Evolutionary conservation across 2,329 filamentous ascomycete species (phyloP).

Genomic region (Penicillium olsonii): DNA sequence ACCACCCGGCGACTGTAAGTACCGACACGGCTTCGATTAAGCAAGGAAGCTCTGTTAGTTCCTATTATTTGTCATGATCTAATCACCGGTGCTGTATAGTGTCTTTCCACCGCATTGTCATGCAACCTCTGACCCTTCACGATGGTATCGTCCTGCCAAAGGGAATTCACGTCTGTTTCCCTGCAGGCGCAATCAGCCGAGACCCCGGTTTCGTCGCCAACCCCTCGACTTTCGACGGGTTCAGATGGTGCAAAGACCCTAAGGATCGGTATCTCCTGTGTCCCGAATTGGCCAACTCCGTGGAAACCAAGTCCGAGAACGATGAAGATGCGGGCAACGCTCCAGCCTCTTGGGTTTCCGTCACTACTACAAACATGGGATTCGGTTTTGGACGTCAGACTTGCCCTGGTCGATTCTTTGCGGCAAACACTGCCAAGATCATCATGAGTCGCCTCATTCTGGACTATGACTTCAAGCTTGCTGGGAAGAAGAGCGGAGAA

Average conservation of each 20-base stretch:
- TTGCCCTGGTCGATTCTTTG: constrained; percentile 31
- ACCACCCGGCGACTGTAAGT: constrained; percentile 30
- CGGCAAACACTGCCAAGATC: constrained; percentile 24
- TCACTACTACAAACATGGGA: constrained; percentile 25
- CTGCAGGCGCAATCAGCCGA: constrained; percentile 30
- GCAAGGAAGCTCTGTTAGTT: neutral
- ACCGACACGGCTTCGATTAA: neutral
- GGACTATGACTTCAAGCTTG: constrained; percentile 34
- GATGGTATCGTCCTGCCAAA: constrained; percentile 26
- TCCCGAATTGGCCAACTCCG: neutral
- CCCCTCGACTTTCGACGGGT: constrained; percentile 27
- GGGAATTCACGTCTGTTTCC: constrained; percentile 31
- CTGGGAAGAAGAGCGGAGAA: constrained; percentile 11
- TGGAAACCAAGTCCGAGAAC: neutral
- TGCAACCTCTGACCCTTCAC: constrained; percentile 23
- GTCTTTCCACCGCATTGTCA: constrained; percentile 31
- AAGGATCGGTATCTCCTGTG: constrained; percentile 11
- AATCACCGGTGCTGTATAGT: constrained; percentile 17
- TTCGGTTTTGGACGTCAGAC: constrained; percentile 30
- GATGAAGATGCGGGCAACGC: neutral
- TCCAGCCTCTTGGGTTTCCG: constrained; percentile 20
- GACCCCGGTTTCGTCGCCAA: constrained; percentile 25
- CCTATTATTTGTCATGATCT: neutral
- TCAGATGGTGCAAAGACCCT: constrained; percentile 30
- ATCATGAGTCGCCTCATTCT: constrained; percentile 30